These are phyloP conservation scores for Penicillium sp. DNA, from an alignment of 2,329 filamentous ascomycete genomes.

Conservation along the genomic window DNA sequence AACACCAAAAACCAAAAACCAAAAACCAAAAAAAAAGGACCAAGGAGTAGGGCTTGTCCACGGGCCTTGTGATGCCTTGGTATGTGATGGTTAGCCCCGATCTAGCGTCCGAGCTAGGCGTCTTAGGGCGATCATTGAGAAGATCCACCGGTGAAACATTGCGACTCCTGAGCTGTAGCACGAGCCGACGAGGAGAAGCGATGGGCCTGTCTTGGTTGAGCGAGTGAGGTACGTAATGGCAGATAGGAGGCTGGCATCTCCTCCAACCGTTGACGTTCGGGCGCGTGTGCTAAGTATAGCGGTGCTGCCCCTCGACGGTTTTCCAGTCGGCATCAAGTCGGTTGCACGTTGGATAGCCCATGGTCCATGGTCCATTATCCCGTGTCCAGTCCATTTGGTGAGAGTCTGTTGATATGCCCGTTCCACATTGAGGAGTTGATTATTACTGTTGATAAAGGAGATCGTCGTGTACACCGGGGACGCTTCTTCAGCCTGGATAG, in stretches of 20 bases:
- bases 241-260: neutral
- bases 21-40: neutral
- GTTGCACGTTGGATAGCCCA: no score
- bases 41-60: neutral
- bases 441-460: neutral
- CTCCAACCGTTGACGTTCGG: neutral
- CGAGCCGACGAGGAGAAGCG: neutral
- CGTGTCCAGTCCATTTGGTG: neutral
- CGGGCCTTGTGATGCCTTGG: slow-evolving; percentile 9
- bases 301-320: neutral
- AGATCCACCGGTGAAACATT: slow-evolving; percentile 32
- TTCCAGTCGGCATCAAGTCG: no score
- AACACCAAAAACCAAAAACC: no score
- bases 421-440: neutral
- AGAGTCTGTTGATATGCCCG: neutral
- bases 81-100: slow-evolving; percentile 19
- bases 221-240: slow-evolving; percentile 26
- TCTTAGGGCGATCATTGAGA: slow-evolving; percentile 26
- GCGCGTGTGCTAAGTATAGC: slow-evolving; percentile 5
- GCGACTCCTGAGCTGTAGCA: slow-evolving; percentile 14
- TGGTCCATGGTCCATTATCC: neutral
- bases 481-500: neutral
- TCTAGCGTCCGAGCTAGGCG: slow-evolving; percentile 24
- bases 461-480: neutral
- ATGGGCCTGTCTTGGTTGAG: neutral